Evolutionary conservation across 2,329 filamentous ascomycete species (phyloP), one percentile per base, ranked within the genome.

Genomic region (Cucurbitaria berberidis): DNA sequence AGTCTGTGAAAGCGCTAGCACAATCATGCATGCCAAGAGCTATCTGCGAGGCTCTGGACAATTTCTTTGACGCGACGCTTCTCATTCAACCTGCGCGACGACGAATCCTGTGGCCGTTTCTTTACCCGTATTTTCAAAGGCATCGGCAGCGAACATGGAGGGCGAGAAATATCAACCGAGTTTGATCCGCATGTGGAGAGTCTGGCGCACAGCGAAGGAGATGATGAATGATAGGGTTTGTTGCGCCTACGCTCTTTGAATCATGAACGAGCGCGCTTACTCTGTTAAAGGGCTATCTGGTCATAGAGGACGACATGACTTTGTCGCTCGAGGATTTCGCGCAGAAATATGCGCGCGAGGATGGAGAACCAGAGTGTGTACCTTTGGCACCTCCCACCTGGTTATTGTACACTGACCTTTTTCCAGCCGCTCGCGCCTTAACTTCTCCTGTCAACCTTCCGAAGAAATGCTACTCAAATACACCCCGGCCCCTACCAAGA

Each of bases 151-250:
- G 45, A 57, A 41, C 35, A 73, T 73, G 70, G 68, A 68, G 18
- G 66, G 67, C 55, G 63, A 70, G 22, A 64, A 62, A 29, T 62
- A 63, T 40, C 60, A 48, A 49, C 54, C 66, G 27, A 64, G 52
- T 39, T 47, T 74, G 51, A 68, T 85, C 61, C 87, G 90, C 73
- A 86, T 97, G 65, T 99, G 95, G 93, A 90, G 93, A 76, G 91
- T 93, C 67, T 96, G 91, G 86, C 87, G 87, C 77, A 99, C 95
- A 8, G 87, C 92, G 43, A 91, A 96, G 77, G 91, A 99, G 82
- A 96, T 99, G 93, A 89, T 95, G 66, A 82, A 85, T 57, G 95
- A 98, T 76, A 82, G 93, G 75, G 93, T 96, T 85, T 68, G 89
- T 69, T 68, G 56, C 55, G 58, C 62, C 53, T 59, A 49, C 56